phyloP scores from a whole-genome alignment of 2,329 filamentous ascomycete species.

The Furcasterigmium sp. region DNA sequence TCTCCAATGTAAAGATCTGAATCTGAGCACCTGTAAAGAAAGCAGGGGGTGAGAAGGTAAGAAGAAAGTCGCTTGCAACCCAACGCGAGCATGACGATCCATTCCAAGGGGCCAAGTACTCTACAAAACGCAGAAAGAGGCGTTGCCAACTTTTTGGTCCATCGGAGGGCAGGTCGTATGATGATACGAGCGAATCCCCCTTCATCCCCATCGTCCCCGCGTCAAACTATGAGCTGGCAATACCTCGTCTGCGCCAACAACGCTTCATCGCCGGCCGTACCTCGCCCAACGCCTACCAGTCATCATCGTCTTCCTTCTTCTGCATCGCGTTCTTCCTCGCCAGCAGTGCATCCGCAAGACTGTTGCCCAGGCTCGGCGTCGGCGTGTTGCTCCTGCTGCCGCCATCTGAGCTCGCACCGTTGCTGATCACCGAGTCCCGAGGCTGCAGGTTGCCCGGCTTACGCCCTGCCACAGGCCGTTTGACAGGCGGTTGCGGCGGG shows the following conservation, averaged over 20 bases:
- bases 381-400: constrained; percentile 67
- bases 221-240: not conserved
- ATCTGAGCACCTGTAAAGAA: no score
- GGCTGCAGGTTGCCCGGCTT: constrained; percentile 67
- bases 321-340: constrained; percentile 74
- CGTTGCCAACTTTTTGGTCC: constrained; percentile 1
- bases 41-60: no score
- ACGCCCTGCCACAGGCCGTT: constrained; percentile 66
- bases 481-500: constrained; percentile 73
- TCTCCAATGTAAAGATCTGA: no score
- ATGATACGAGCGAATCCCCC: no score
- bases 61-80: no score
- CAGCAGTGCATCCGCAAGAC: constrained; percentile 72
- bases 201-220: constrained; percentile 6
- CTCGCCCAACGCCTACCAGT: constrained; percentile 61
- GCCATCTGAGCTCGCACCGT: constrained; percentile 48
- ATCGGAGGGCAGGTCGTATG: constrained; percentile 6
- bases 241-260: no score
- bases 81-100: not conserved
- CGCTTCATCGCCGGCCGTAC: no score
- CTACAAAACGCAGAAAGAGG: not conserved
- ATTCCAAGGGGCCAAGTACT: not conserved
- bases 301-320: constrained; percentile 61
- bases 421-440: constrained; percentile 67
- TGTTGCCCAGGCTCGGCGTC: constrained; percentile 66